Evolutionary conservation across 805 yeast species (phyloP).

Genomic region (Yarrowia osloensis): DNA sequence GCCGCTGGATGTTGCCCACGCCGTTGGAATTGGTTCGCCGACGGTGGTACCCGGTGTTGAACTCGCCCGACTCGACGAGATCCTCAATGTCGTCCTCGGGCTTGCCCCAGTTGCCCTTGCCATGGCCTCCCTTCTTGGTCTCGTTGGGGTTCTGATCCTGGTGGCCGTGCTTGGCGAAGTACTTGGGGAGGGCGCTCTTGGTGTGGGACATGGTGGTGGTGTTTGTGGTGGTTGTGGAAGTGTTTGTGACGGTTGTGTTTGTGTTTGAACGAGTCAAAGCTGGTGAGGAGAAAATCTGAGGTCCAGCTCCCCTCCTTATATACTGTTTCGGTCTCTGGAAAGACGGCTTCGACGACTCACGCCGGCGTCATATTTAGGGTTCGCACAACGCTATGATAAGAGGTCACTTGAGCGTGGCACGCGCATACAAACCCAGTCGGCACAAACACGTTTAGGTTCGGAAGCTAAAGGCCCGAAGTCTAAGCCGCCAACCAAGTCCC

Average conservation of each 20-base stretch:
- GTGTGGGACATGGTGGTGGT: constrained; percentile 8
- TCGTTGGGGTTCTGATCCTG: constrained; percentile 69
- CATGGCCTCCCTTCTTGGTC: constrained; percentile 82
- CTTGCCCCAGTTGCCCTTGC: constrained; percentile 85
- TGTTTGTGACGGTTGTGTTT: neutral
- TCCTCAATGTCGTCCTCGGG: constrained; percentile 68
- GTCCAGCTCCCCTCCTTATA: neutral
- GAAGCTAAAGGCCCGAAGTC: neutral
- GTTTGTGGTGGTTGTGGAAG: neutral
- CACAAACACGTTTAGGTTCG: neutral
- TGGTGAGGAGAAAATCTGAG: neutral
- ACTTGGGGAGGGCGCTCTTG: constrained; percentile 50
- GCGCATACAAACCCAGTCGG: constrained; percentile 17
- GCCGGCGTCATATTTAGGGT: neutral
- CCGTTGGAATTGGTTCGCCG: constrained; percentile 43
- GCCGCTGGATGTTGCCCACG: constrained; percentile 19
- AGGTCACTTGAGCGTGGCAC: constrained; percentile 31
- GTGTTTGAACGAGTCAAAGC: constrained; percentile 20
- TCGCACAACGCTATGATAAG: constrained; percentile 25
- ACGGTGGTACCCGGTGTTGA: constrained; percentile 44
- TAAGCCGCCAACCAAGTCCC: neutral
- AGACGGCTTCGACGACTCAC: neutral
- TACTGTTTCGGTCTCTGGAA: neutral
- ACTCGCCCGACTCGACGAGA: constrained; percentile 59
- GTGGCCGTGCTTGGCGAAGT: constrained; percentile 78